phyloP scores from a whole-genome alignment of 73 alveolate species.

The Tetrahymena elliotti region DNA sequence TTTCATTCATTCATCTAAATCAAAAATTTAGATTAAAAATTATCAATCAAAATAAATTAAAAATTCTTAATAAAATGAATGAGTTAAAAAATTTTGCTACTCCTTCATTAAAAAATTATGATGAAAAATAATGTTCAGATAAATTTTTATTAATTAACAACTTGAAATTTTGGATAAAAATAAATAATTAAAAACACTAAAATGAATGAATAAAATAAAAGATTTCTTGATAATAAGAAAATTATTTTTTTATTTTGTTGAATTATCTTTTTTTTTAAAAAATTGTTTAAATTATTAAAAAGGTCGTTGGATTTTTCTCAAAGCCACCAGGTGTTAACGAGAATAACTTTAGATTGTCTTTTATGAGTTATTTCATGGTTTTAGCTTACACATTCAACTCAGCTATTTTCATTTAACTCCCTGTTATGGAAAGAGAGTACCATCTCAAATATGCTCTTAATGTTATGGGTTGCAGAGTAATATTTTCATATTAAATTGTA shows the following conservation, averaged over 20 bases:
- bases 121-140: too few species aligned
- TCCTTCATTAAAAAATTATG: too few species aligned
- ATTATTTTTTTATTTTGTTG: too few species aligned
- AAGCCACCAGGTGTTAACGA: not conserved
- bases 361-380: slow-evolving; percentile 12
- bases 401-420: slow-evolving; percentile 15
- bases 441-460: slow-evolving; percentile 26
- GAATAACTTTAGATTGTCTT: slow-evolving; percentile 2
- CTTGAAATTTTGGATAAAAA: too few species aligned
- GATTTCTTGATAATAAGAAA: too few species aligned
- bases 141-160: too few species aligned
- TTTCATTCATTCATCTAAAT: not conserved
- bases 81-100: too few species aligned
- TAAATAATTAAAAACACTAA: too few species aligned
- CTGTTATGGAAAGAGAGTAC: slow-evolving; percentile 35
- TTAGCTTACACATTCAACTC: slow-evolving; percentile 32
- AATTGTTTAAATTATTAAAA: not conserved
- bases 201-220: too few species aligned
- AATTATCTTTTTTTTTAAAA: not conserved
- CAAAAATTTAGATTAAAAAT: too few species aligned
- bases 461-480: slow-evolving; percentile 39
- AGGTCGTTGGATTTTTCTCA: not conserved
- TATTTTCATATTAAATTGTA: not conserved
- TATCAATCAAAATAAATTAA: too few species aligned
- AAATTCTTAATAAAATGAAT: too few species aligned